Conservation (phyloP, 2,329 filamentous ascomycete genomes). For the Lojkania enalia region DNA sequence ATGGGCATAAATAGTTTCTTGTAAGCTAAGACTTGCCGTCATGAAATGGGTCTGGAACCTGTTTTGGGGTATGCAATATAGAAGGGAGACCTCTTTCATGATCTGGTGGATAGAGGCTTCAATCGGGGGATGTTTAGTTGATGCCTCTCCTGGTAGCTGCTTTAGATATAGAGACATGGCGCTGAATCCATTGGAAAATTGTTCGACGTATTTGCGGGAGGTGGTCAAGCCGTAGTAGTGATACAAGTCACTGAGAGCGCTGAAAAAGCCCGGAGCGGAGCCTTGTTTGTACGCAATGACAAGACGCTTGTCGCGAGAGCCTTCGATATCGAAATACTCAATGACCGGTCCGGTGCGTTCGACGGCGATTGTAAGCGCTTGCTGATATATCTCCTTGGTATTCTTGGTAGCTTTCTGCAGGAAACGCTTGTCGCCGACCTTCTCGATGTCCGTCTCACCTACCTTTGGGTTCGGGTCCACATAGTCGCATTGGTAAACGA, state of each 20-base stretch:
- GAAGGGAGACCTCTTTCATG: conserved; percentile 94
- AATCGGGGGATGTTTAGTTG: conserved; percentile 71
- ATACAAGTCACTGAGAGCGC: conserved; percentile 91
- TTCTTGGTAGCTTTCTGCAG: conserved; percentile 94
- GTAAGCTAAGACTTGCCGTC: conserved; percentile 81
- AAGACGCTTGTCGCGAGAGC: conserved; percentile 85
- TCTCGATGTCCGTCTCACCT: conserved; percentile 83
- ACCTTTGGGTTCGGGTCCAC: conserved; percentile 71
- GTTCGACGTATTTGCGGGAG: conserved; percentile 94
- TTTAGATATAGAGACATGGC: conserved; percentile 95
- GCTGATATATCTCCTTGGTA: conserved; percentile 93
- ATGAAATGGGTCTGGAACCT: conserved; percentile 91
- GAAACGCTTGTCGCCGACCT: conserved; percentile 92
- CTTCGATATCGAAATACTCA: conserved; percentile 95
- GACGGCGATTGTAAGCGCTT: conserved; percentile 86
- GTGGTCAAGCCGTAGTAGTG: conserved; percentile 98
- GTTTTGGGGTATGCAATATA: conserved; percentile 98
- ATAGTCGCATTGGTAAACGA: conserved; percentile 96
- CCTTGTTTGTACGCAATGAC: conserved; percentile 94
- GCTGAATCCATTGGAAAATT: conserved; percentile 97
- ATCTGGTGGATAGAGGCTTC: conserved; percentile 97
- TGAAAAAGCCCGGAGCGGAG: conserved; percentile 91
- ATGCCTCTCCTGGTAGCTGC: conserved; percentile 57
- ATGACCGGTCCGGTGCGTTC: conserved; percentile 89
- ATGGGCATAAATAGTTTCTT: conserved; percentile 97